phyloP scores from a whole-genome alignment of 169 alveolate genomes.

The Eimeria praecox region DNA sequence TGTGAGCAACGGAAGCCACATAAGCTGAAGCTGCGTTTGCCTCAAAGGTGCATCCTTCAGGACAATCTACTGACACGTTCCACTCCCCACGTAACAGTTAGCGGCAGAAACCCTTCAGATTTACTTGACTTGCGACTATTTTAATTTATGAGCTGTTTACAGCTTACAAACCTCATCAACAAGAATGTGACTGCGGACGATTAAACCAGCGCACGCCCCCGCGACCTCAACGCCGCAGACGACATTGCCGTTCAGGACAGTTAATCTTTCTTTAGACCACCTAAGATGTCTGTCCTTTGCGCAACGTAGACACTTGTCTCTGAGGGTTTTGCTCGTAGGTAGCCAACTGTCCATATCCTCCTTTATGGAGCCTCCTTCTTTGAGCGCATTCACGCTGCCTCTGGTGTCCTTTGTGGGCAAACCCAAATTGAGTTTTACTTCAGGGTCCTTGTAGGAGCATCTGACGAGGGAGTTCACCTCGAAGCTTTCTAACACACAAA shows the following conservation, averaged over 20 bases:
- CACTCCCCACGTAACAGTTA: neutral
- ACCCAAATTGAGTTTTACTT: neutral
- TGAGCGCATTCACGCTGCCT: neutral
- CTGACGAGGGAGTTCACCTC: conserved; percentile 27
- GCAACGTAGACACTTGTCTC: neutral
- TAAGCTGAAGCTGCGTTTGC: neutral
- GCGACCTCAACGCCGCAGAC: conserved; percentile 67
- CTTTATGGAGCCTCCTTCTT: neutral
- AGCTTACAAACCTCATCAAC: conserved; percentile 56
- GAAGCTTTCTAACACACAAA: conserved; percentile 50
- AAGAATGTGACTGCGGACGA: conserved; percentile 55
- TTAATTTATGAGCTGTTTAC: neutral
- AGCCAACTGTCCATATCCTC: neutral
- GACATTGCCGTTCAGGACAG: conserved; percentile 43
- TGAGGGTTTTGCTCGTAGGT: neutral
- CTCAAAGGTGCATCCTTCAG: neutral
- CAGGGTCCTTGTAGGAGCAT: conserved; percentile 34
- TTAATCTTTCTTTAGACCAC: conserved; percentile 6
- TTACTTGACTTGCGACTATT: neutral
- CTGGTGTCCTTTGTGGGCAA: neutral
- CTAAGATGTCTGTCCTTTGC: conserved; percentile 53
- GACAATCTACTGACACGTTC: neutral
- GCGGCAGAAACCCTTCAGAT: neutral
- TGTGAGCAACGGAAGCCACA: neutral
- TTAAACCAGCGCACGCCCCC: conserved; percentile 58